A percentile compares a stretch with the other conserved stretches of the same genome.
These are phyloP conservation scores for Microbotryomycetes sp. DNA, from an alignment of 1,284 basidiomycete species.

Conservation along the genomic window DNA sequence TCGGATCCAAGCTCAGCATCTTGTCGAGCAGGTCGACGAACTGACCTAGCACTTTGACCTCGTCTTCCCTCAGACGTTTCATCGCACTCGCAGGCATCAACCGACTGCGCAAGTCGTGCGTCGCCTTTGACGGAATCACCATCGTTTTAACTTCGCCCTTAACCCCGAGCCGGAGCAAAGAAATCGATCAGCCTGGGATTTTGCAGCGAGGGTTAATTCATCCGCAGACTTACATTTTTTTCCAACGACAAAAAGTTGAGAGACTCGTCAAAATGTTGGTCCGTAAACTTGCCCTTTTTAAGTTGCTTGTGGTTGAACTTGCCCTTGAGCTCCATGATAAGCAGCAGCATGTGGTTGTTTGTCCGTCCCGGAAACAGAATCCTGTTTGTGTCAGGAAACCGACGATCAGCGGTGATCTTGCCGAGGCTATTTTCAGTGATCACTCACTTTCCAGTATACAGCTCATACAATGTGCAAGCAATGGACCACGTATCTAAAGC, in stretches of 20 bases:
- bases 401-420: not conserved
- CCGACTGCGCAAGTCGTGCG: slow-evolving; percentile 68
- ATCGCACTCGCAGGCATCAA: slow-evolving; percentile 67
- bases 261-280: slow-evolving; percentile 88
- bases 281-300: slow-evolving; percentile 85
- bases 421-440: not conserved
- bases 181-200: slow-evolving; percentile 5
- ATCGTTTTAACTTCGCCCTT: slow-evolving; percentile 75
- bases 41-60: slow-evolving; percentile 68
- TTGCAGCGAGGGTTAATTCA: too few species aligned
- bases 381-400: slow-evolving; percentile 24
- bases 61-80: slow-evolving; percentile 73
- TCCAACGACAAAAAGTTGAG: slow-evolving; percentile 71
- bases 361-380: slow-evolving; percentile 94
- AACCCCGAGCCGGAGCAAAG: too few species aligned
- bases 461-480: slow-evolving; percentile 93
- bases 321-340: slow-evolving; percentile 93
- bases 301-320: slow-evolving; percentile 89
- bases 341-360: slow-evolving; percentile 95
- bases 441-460: slow-evolving; percentile 79
- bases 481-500: slow-evolving; percentile 95
- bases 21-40: slow-evolving; percentile 91
- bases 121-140: slow-evolving; percentile 68
- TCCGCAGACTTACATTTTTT: slow-evolving; percentile 63
- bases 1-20: slow-evolving; percentile 83